phyloP scores from a whole-genome alignment of 2,329 filamentous ascomycete species.

The Juglanconis sp. region DNA sequence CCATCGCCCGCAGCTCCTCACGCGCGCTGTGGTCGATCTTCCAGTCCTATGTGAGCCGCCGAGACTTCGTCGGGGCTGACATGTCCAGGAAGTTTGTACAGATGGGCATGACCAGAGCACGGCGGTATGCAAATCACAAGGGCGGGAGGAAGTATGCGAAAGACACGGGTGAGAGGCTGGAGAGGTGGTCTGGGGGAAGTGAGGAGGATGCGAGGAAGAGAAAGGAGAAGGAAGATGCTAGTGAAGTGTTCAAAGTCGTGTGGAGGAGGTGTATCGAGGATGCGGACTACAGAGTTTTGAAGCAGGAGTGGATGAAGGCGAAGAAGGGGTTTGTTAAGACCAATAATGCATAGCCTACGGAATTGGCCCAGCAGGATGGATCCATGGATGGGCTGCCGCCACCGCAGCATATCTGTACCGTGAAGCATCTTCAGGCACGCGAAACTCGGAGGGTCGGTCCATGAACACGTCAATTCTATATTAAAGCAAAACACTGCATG shows the following conservation, averaged over 20 bases:
- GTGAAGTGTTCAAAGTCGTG: conserved; percentile 43
- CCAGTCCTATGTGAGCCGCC: conserved; percentile 43
- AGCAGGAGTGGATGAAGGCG: conserved; percentile 25
- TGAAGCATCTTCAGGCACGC: too few species aligned
- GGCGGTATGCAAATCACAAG: conserved; percentile 54
- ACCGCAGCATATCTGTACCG: too few species aligned
- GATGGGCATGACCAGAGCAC: conserved; percentile 63
- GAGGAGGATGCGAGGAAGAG: conserved; percentile 40
- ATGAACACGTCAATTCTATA: too few species aligned
- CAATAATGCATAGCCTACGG: not conserved
- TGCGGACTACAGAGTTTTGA: conserved; percentile 41
- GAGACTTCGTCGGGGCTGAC: conserved; percentile 62
- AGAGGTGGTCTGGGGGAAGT: conserved; percentile 32
- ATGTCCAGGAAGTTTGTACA: conserved; percentile 63
- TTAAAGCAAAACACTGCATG: too few species aligned
- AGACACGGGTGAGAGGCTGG: conserved; percentile 36
- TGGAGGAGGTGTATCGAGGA: conserved; percentile 45
- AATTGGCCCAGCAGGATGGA: too few species aligned
- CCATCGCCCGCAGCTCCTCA: conserved; percentile 50
- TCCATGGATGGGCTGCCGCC: too few species aligned
- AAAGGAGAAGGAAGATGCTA: conserved; percentile 48
- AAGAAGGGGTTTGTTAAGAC: conserved; percentile 3
- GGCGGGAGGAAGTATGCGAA: conserved; percentile 53
- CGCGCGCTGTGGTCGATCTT: conserved; percentile 48
- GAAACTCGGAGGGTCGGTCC: too few species aligned